phyloP scores from a whole-genome alignment of 345 rosid species.

The Anastatica hierochuntica region DNA sequence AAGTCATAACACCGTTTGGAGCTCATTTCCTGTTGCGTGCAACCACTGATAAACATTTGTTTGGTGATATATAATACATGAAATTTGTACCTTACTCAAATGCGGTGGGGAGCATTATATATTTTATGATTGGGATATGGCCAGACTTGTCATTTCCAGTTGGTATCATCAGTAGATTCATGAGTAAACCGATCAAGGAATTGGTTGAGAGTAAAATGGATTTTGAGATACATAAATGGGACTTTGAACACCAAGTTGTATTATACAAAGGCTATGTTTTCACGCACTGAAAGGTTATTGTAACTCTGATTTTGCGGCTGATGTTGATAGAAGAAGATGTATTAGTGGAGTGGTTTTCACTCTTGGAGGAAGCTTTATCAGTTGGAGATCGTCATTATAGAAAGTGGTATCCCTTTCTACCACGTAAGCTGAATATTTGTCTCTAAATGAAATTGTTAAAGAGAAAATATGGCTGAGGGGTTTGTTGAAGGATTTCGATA shows the following conservation, averaged over 20 bases:
- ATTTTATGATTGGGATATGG: background rate
- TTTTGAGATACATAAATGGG: background rate
- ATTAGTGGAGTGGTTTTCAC: background rate
- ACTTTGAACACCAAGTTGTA: background rate
- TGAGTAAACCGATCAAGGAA: background rate
- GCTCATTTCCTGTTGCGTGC: background rate
- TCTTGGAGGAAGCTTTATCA: background rate
- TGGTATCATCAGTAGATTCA: background rate
- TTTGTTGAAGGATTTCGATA: background rate
- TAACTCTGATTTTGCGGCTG: background rate
- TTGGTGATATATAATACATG: background rate
- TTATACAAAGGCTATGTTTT: background rate
- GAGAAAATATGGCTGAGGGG: background rate
- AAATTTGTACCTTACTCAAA: background rate
- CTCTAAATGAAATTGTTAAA: background rate
- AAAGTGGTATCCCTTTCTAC: too few species aligned
- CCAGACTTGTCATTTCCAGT: background rate
- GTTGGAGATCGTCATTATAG: too few species aligned
- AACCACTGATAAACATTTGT: background rate
- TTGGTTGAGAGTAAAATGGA: background rate
- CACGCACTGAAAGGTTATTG: background rate
- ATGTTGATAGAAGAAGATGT: background rate
- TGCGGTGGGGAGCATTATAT: background rate
- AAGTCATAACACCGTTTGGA: background rate
- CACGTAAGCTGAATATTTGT: background rate